A percentile compares a stretch with the other conserved stretches of the same genome.
Evolutionary conservation across 768 basidiomycete species (phyloP).

Genomic region (Psilocybe azurescens): DNA sequence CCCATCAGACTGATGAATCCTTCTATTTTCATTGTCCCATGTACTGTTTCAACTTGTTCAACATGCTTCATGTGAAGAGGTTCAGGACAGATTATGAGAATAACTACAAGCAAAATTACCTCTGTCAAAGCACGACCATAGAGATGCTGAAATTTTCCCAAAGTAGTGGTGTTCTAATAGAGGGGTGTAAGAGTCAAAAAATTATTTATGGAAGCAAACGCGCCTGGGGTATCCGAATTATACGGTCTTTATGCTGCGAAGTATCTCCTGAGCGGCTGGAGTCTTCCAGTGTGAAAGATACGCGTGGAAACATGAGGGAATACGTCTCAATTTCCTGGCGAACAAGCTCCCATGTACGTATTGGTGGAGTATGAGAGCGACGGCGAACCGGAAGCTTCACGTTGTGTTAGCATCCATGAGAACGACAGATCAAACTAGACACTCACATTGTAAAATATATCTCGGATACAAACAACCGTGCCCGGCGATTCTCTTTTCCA

Average conservation of each 20-base stretch:
- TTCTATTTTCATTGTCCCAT: conserved; percentile 59
- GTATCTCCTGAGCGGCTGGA: conserved; percentile 42
- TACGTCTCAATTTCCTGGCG: conserved; percentile 75
- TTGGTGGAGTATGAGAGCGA: conserved; percentile 64
- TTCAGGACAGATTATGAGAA: conserved; percentile 1
- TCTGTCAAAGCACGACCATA: conserved; percentile 76
- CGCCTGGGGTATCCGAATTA: conserved; percentile 70
- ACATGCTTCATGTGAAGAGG: conserved; percentile 54
- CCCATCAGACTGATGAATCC: conserved; percentile 90
- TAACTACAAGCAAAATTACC: conserved; percentile 42
- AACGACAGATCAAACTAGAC: neutral
- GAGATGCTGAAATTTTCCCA: conserved; percentile 73
- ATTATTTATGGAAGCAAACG: conserved; percentile 27
- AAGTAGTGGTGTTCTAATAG: conserved; percentile 51
- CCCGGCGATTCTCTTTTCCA: conserved; percentile 78
- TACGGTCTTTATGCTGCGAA: conserved; percentile 43
- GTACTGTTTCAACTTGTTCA: conserved; percentile 59
- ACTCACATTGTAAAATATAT: conserved; percentile 86
- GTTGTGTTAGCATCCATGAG: neutral
- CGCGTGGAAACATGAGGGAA: conserved; percentile 73
- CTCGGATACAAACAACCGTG: conserved; percentile 83
- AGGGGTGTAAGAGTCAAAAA: neutral
- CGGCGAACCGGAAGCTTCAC: conserved; percentile 82
- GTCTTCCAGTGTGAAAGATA: conserved; percentile 74
- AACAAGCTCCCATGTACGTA: conserved; percentile 68